Evolutionary conservation across 2,329 filamentous ascomycete genomes (phyloP).

Genomic region (Aphanocladium album): DNA sequence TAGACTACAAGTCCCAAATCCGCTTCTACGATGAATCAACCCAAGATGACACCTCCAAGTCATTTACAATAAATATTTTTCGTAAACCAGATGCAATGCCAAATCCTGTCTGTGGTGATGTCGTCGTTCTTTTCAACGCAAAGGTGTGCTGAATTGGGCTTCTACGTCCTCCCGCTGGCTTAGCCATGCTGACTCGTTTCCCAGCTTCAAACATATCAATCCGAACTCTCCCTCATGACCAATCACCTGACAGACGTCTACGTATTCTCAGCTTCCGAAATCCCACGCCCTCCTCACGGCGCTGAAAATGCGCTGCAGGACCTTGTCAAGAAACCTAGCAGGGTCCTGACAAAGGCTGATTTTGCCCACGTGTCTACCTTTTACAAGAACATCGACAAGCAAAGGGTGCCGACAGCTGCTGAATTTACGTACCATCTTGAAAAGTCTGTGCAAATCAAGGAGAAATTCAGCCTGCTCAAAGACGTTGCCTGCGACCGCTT

Average conservation of each 20-base stretch:
- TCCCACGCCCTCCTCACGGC: constrained; percentile 35
- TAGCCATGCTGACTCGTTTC: not conserved
- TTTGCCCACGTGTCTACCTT: constrained; percentile 43
- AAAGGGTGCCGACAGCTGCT: constrained; percentile 34
- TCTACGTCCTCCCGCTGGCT: not conserved
- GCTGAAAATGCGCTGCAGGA: constrained; percentile 28
- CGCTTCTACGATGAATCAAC: constrained; percentile 55
- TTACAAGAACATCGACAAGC: constrained; percentile 40
- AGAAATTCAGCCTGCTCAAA: constrained; percentile 61
- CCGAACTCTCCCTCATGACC: constrained; percentile 39
- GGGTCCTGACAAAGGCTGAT: constrained; percentile 23
- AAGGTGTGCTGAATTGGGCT: constrained; percentile 41
- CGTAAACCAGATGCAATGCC: constrained; percentile 45
- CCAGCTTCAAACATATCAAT: constrained; percentile 38
- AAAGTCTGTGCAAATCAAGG: constrained; percentile 38
- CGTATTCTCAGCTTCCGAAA: constrained; percentile 24
- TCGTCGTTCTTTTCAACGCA: constrained; percentile 43
- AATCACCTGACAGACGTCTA: constrained; percentile 31
- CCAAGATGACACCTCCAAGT: constrained; percentile 35
- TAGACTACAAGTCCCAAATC: constrained; percentile 58
- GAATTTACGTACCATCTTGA: constrained; percentile 38
- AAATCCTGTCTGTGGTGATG: constrained; percentile 34
- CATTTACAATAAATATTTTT: constrained; percentile 56
- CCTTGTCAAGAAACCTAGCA: constrained; percentile 18
- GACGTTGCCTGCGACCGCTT: constrained; percentile 54